Percentiles rank a stretch among this genome's conserved stretches.
phyloP scores from a whole-genome alignment of 208 protist genomes.

The Paratrypanosoma confusum region DNA sequence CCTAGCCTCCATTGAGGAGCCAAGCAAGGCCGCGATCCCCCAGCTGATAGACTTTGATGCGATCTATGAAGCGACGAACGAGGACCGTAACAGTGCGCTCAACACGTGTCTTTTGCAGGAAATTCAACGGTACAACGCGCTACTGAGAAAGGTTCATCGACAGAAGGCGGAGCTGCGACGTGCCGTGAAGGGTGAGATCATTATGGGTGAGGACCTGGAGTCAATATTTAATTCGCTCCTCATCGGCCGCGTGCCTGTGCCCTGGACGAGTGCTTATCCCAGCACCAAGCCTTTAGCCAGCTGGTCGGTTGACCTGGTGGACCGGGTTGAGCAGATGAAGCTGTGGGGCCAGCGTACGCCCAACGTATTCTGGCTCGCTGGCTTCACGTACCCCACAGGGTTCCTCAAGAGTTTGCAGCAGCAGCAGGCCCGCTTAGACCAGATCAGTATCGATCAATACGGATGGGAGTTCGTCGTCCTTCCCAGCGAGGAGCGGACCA shows the following conservation, averaged over 20 bases:
- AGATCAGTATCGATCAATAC: slow-evolving; percentile 95
- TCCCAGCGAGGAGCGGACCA: slow-evolving; percentile 78
- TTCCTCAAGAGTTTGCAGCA: slow-evolving; percentile 98
- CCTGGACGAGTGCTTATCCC: slow-evolving; percentile 95
- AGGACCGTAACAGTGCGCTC: slow-evolving; percentile 86
- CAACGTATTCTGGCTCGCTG: slow-evolving; percentile 96
- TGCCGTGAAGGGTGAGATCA: slow-evolving; percentile 95
- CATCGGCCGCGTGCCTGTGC: slow-evolving; percentile 84
- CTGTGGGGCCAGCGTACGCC: slow-evolving; percentile 88
- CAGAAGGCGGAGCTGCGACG: slow-evolving; percentile 88
- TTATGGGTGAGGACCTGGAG: slow-evolving; percentile 96
- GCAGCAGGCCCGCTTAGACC: slow-evolving; percentile 82
- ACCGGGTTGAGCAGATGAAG: slow-evolving; percentile 90
- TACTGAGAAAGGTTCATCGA: slow-evolving; percentile 86
- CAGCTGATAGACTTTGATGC: slow-evolving; percentile 83
- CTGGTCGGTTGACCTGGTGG: slow-evolving; percentile 94
- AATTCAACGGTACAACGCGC: slow-evolving; percentile 94
- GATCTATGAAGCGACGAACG: slow-evolving; percentile 84
- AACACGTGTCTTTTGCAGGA: slow-evolving; percentile 97
- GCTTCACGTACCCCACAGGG: slow-evolving; percentile 98
- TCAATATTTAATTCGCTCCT: slow-evolving; percentile 87
- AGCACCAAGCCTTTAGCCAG: slow-evolving; percentile 94
- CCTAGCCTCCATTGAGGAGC: slow-evolving; percentile 73
- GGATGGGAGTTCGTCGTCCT: slow-evolving; percentile 96
- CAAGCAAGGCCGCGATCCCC: slow-evolving; percentile 70